Conservation (phyloP, 1,284 basidiomycete species). For the Irpex sp. region DNA sequence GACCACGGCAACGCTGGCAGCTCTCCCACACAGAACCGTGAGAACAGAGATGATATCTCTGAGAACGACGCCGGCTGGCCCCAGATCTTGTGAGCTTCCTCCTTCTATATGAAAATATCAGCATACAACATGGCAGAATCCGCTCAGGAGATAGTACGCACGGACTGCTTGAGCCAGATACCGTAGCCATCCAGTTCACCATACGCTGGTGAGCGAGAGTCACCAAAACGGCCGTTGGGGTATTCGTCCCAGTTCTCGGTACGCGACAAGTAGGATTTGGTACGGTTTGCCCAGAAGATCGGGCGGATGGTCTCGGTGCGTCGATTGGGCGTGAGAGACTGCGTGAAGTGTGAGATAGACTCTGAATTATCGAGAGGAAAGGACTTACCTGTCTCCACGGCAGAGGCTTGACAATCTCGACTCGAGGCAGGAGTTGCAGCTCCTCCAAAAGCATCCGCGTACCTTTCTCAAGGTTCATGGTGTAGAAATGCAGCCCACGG, state of each 20-base stretch:
- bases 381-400: constrained; percentile 82
- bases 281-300: constrained; percentile 94
- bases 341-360: constrained; percentile 9
- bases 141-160: constrained; percentile 33
- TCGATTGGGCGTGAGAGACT: constrained; percentile 87
- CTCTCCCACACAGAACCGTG: constrained; percentile 72
- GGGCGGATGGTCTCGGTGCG: constrained; percentile 89
- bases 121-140: background rate
- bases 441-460: constrained; percentile 91
- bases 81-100: constrained; percentile 87
- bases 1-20: constrained; percentile 91
- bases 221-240: constrained; percentile 97
- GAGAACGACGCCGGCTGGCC: constrained; percentile 69
- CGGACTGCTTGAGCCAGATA: constrained; percentile 79
- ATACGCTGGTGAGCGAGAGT: constrained; percentile 94
- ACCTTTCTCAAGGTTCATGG: constrained; percentile 96
- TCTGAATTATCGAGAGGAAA: background rate
- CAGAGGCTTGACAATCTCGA: constrained; percentile 85
- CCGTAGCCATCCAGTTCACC: constrained; percentile 97
- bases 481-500: constrained; percentile 93
- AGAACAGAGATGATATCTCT: constrained; percentile 77
- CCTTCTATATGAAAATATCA: constrained; percentile 47
- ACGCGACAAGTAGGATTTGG: constrained; percentile 87
- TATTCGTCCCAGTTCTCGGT: constrained; percentile 99
- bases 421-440: constrained; percentile 78